Percentiles rank a stretch among this genome's conserved stretches.
Conservation (phyloP, 2,329 filamentous ascomycete species). For the Xylaria sp. region DNA sequence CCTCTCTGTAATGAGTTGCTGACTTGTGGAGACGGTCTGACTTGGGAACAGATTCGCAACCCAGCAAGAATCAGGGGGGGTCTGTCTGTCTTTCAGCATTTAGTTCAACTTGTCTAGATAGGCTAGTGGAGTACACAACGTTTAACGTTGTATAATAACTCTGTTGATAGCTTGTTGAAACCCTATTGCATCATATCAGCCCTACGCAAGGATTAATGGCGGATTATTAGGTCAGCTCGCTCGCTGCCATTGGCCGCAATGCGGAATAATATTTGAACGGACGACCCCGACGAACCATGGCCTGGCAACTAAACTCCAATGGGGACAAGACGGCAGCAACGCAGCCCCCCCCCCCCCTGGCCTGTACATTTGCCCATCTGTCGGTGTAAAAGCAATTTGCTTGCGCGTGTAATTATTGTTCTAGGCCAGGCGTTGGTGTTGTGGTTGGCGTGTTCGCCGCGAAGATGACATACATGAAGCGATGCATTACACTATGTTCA, state of each 20-base stretch:
- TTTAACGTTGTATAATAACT: too few species aligned
- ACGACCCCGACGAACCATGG: neutral
- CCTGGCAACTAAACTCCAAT: neutral
- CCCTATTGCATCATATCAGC: neutral
- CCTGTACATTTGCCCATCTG: neutral
- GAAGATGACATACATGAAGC: neutral
- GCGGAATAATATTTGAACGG: neutral
- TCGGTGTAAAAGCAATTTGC: neutral
- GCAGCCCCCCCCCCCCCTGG: neutral
- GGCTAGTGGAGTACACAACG: too few species aligned
- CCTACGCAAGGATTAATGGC: neutral
- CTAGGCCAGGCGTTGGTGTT: neutral
- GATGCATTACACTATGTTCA: neutral
- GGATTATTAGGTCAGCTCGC: conserved; percentile 15
- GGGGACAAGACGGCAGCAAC: neutral
- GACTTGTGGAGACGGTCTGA: neutral
- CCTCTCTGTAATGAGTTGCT: neutral
- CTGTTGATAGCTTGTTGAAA: too few species aligned
- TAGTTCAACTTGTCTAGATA: neutral
- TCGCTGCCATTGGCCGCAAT: neutral
- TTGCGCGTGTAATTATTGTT: too few species aligned
- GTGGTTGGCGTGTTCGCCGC: neutral
- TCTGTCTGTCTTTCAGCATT: neutral
- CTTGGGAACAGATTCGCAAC: neutral
- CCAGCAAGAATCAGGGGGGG: neutral